phyloP scores from a whole-genome alignment of 352 stramenopile species.

The Globisporangium iwayamae region DNA sequence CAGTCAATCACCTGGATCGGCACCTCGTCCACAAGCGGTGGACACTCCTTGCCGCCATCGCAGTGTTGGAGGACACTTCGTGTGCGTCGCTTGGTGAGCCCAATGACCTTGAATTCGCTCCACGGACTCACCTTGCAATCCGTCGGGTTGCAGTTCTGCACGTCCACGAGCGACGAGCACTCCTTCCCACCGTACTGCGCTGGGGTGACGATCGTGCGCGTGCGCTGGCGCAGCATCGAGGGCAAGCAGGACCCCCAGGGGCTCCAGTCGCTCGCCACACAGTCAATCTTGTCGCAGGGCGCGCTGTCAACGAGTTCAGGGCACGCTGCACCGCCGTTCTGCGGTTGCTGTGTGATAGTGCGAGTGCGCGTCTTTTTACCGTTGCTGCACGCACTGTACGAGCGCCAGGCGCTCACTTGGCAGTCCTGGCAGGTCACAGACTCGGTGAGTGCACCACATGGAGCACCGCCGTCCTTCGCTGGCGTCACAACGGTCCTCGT shows the following conservation, averaged over 20 bases:
- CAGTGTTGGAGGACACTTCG: conserved; percentile 28
- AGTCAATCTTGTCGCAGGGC: conserved; percentile 46
- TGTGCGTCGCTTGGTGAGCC: conserved; percentile 40
- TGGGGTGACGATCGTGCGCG: conserved; percentile 35
- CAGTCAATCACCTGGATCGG: conserved; percentile 40
- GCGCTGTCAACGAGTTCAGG: conserved; percentile 33
- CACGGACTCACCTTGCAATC: conserved; percentile 58
- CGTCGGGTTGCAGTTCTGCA: conserved; percentile 60
- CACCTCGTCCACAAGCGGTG: conserved; percentile 37
- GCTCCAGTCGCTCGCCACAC: conserved; percentile 49
- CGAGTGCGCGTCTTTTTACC: conserved; percentile 41
- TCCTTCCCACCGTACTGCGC: conserved; percentile 41
- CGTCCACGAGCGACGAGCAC: conserved; percentile 39
- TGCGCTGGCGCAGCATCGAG: conserved; percentile 33
- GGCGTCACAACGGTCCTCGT: conserved; percentile 20
- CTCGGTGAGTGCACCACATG: conserved; percentile 3
- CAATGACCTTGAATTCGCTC: conserved; percentile 37
- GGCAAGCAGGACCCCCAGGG: conserved; percentile 35
- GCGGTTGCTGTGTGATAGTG: conserved; percentile 37
- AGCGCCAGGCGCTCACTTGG: conserved; percentile 20
- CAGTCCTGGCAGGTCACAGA: conserved; percentile 18
- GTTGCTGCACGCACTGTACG: conserved; percentile 11
- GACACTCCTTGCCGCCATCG: conserved; percentile 44
- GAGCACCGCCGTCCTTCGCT: conserved; percentile 19
- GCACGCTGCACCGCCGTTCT: conserved; percentile 45